phyloP scores from a whole-genome alignment of 495 filamentous ascomycete genomes.

The Hypoxylon perforatum region DNA sequence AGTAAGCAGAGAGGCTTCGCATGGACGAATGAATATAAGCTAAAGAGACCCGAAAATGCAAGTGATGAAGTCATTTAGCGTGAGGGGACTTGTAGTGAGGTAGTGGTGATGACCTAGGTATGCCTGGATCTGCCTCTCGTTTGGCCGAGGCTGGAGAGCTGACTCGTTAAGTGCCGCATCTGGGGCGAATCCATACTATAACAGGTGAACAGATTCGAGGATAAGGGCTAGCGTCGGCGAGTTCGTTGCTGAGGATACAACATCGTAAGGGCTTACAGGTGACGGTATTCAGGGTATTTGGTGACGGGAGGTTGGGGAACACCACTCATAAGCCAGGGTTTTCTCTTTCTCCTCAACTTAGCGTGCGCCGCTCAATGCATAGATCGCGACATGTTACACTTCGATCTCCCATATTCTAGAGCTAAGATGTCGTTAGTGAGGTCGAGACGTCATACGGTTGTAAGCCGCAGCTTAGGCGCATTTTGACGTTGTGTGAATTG shows the following conservation, averaged over 20 bases:
- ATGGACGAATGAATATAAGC: constrained; percentile 13
- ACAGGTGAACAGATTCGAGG: constrained; percentile 22
- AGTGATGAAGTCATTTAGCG: constrained; percentile 36
- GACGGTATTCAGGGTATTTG: constrained; percentile 33
- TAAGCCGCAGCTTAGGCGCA: constrained; percentile 7
- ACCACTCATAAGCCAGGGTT: constrained; percentile 2
- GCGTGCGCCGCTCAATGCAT: constrained; percentile 5
- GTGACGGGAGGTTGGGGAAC: constrained; percentile 14
- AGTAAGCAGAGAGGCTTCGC: constrained; percentile 4
- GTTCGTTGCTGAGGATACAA: constrained; percentile 19
- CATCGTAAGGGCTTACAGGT: constrained; percentile 19
- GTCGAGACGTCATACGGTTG: constrained; percentile 28
- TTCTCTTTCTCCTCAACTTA: constrained; percentile 1
- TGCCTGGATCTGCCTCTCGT: neutral
- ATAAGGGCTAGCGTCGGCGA: constrained; percentile 6
- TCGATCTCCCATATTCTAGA: constrained; percentile 12
- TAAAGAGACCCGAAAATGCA: constrained; percentile 5
- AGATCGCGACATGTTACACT: constrained; percentile 7
- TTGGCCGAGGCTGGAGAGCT: constrained; percentile 15
- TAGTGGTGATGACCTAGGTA: constrained; percentile 12
- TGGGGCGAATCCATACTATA: constrained; percentile 24
- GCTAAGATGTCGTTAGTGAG: constrained; percentile 5
- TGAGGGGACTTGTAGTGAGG: constrained; percentile 4
- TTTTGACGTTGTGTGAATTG: neutral
- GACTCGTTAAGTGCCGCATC: constrained; percentile 12